Percentiles rank a stretch among this genome's conserved stretches.
phyloP scores from a whole-genome alignment of 768 basidiomycete species.

The Boletales sp. region DNA sequence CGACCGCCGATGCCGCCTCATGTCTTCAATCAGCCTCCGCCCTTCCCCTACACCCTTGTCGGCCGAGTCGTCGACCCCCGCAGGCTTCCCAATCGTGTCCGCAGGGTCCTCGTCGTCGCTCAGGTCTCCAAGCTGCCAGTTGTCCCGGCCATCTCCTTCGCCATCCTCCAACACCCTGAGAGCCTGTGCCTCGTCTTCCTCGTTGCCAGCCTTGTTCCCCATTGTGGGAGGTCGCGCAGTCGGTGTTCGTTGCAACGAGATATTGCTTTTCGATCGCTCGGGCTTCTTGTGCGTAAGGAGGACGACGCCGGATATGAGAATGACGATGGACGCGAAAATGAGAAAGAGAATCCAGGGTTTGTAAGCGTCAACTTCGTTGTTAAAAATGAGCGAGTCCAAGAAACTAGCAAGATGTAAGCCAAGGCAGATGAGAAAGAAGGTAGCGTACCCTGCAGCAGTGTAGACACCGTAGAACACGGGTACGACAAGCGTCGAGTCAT shows the following conservation, averaged over 20 bases:
- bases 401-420: conserved; percentile 37
- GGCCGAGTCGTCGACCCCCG: conserved; percentile 13
- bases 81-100: conserved; percentile 34
- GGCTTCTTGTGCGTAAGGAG: conserved; percentile 92
- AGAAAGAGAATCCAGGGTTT: conserved; percentile 85
- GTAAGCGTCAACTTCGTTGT: conserved; percentile 82
- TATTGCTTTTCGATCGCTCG: conserved; percentile 39
- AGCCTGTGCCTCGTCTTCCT: conserved; percentile 37
- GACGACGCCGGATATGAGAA: conserved; percentile 90
- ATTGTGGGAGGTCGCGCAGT: conserved; percentile 25
- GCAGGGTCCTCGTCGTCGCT: conserved; percentile 63
- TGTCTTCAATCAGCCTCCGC: conserved; percentile 38
- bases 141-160: conserved; percentile 31
- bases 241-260: conserved; percentile 23
- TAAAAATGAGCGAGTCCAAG: conserved; percentile 71
- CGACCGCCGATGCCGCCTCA: conserved; percentile 30
- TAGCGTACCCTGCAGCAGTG: conserved; percentile 69
- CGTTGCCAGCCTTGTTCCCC: not conserved
- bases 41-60: conserved; percentile 34
- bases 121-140: conserved; percentile 74
- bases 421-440: not conserved
- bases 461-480: conserved; percentile 95
- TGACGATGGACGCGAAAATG: conserved; percentile 80
- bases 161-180: conserved; percentile 36
- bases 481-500: conserved; percentile 88